These are phyloP conservation scores for Pleurotus pulmonarius DNA, from an alignment of 768 basidiomycete genomes.

Conservation along the genomic window DNA sequence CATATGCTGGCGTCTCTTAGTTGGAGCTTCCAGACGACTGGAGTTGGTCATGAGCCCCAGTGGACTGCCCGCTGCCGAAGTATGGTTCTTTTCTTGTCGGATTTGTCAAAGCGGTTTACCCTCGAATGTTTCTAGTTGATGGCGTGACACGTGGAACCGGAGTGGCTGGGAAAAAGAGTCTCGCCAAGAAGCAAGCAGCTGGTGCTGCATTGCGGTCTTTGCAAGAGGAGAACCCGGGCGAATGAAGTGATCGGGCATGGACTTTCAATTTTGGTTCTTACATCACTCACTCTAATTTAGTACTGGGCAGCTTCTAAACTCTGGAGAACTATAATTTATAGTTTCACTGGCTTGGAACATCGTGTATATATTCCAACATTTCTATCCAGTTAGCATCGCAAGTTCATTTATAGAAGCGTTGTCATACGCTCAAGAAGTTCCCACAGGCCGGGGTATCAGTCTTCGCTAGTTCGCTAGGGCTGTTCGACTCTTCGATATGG, in stretches of 20 bases:
- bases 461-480: too few relatives aligned
- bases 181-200: conserved; percentile 44
- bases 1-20: conserved; percentile 40
- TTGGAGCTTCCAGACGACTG: conserved; percentile 48
- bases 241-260: background rate
- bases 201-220: conserved; percentile 40
- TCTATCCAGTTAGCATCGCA: background rate
- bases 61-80: conserved; percentile 66
- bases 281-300: background rate
- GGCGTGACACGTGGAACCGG: conserved; percentile 47
- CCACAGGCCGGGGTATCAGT: background rate
- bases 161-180: conserved; percentile 45
- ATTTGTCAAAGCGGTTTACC: conserved; percentile 9
- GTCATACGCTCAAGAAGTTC: background rate
- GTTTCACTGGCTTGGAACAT: conserved; percentile 2
- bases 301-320: background rate
- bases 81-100: conserved; percentile 20
- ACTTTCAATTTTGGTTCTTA: background rate
- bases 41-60: conserved; percentile 38
- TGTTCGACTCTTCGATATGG: too few relatives aligned
- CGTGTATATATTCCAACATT: conserved; percentile 5
- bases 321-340: background rate
- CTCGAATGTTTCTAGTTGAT: conserved; percentile 35
- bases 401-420: background rate
- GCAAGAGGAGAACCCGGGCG: conserved; percentile 13